Evolutionary conservation across 495 filamentous ascomycete genomes (phyloP), one percentile per base, ranked within the genome.

Genomic region (Margaritispora aquatica): DNA sequence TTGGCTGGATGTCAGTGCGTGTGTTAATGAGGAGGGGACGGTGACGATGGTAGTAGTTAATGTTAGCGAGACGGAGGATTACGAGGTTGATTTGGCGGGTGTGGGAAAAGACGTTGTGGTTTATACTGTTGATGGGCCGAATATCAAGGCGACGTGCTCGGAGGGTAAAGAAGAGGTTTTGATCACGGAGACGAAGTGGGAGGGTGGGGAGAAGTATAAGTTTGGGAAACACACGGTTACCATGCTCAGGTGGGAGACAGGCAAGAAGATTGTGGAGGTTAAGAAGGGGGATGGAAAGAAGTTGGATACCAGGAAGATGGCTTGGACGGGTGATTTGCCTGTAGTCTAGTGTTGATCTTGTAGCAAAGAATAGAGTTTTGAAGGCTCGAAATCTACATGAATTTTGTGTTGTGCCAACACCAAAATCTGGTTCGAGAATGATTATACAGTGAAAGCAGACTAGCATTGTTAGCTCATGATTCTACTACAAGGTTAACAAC

Each of bases 1-100:
- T 10, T 88, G 79, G 80, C 63, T 92, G 61, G 88, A 91, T 70
- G 84, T 86, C 19, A 86, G 84, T 62, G 88, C 87, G 20, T 73
- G 76, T 9, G 57, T 88, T 3, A 77, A 76, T 13, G 84, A 88
- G 23, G 77, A 84, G 57, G 86, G 87, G 0, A 77, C 72, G 38
- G 77, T 85, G 0, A 86, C 73, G 57, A 59, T 92, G 56, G 86
- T 79, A 2, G 86, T 89, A 21, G 87, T 88, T 26, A 91, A 91
- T 69, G 79, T 88, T 38, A 74, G 77, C 59, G 83, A 84, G 52
- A 73, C 75, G 17, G 73, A 80, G 65, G 79, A 75, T 22, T 82
- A 84, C 44, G 78, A 80, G 57, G 75, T 77, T 0, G 70, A 77
- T 41, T 60, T 90, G 49, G 75, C 80, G 24, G 86, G 86, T 2